Evolutionary conservation across 768 basidiomycete species (phyloP), one percentile per base, ranked within the genome.

Genomic region (Phylloporus rhodoxanthus): DNA sequence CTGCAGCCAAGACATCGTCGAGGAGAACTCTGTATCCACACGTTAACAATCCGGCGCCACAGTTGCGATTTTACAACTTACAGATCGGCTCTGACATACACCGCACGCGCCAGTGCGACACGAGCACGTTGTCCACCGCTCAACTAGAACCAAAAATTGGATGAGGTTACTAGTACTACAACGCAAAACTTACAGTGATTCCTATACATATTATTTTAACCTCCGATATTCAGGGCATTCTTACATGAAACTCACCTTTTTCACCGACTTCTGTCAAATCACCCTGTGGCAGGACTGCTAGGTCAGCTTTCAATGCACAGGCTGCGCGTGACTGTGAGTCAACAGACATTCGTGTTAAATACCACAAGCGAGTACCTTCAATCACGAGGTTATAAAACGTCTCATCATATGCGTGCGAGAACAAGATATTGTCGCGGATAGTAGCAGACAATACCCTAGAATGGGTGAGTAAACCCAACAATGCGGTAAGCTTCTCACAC

Each of bases 11-110:
- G 36, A 91, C 91, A 54, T 98, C 94, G 57, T 97, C 95, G 5
- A 97, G 74, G 2, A 97, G 76, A 42, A 87, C 72, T 28, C 84
- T 86, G 50, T 5, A 17, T 13, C 29, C 29, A 5, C 29, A 37
- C 57, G 36, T 58, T 34, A 7, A 49, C 9, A 30, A 39, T 3
- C 46, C 20, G 19, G 1, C 10, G 15, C 25, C 0, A 20, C 1
- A 5, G 15, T 8, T 8, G 8, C 1, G 6, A 3, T 5, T 25
- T 7, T 11, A 23, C 14, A 5, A 67, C 81, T 60, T 57, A 91
- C 79, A 96, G 65, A 65, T 98, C 94, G 1, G 93, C 91, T 39
- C 93, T 78, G 3, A 91, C 84, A 67, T 97, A 97, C 0, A 95
- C 87, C 2, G 90, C 91, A 26, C 93, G 75, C 6, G 95, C 95